A percentile compares a stretch with the other conserved stretches of the same genome.
phyloP scores from a whole-genome alignment of 2,329 filamentous ascomycete genomes.

The Chaetothyriales sp. region DNA sequence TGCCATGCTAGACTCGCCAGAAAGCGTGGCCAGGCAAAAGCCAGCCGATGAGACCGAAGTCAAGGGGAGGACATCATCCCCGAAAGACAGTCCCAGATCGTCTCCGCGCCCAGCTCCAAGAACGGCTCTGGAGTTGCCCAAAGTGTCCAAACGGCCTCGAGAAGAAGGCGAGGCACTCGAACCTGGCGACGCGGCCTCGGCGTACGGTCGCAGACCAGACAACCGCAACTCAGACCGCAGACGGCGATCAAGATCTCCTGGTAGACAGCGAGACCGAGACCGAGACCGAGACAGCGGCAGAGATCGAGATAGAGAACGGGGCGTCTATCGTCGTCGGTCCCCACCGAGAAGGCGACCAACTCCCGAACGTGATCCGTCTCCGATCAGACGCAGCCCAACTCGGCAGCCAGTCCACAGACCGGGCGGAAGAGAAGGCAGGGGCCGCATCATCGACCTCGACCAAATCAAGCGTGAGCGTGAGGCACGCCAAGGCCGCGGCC shows the following conservation, averaged over 20 bases:
- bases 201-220: not conserved
- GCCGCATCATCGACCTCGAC: constrained; percentile 28
- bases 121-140: constrained; percentile 11
- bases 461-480: constrained; percentile 27
- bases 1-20: constrained; percentile 15
- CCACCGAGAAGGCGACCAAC: constrained; percentile 23
- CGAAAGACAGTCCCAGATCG: not conserved
- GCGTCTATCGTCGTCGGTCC: constrained; percentile 17
- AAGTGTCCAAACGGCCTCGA: constrained; percentile 12
- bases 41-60: constrained; percentile 4
- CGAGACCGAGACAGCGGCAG: not conserved
- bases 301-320: not conserved
- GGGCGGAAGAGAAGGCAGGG: constrained; percentile 32
- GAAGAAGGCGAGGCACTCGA: constrained; percentile 15
- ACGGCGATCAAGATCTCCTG: constrained; percentile 5
- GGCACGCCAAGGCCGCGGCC: constrained; percentile 16
- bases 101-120: constrained; percentile 1
- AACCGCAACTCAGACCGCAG: not conserved
- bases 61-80: not conserved
- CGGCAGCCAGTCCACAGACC: constrained; percentile 30
- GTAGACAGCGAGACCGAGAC: constrained; percentile 5
- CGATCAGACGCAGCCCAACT: constrained; percentile 26
- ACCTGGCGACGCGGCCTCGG: constrained; percentile 11
- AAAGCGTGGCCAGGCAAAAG: constrained; percentile 1
- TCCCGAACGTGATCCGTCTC: constrained; percentile 23